A percentile compares a stretch with the other conserved stretches of the same genome.
These are phyloP conservation scores for Cucumis cinereus DNA, from an alignment of 306 rosid genomes.

Conservation along the genomic window DNA sequence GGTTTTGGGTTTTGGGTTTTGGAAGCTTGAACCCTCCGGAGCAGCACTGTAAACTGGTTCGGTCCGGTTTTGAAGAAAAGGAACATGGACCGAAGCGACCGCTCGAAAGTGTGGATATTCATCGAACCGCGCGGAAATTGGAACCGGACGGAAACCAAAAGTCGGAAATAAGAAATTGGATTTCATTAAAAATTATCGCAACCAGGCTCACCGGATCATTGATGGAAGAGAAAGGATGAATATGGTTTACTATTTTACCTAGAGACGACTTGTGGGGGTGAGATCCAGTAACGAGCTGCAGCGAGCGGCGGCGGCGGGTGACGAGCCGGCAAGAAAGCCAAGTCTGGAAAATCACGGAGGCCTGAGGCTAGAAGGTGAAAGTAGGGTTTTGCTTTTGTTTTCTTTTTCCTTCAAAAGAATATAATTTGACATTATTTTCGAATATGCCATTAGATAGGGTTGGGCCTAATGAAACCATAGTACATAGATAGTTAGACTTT, in stretches of 20 bases:
- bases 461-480: neutral
- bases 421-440: neutral
- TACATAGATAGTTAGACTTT: too few relatives aligned
- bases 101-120: neutral
- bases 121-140: neutral
- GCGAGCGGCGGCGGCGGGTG: neutral
- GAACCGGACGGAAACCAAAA: neutral
- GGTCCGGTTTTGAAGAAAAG: neutral
- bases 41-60: neutral
- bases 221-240: neutral
- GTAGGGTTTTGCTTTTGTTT: neutral
- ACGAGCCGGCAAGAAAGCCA: neutral
- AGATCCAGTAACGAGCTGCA: neutral
- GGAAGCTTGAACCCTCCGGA: neutral
- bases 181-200: neutral
- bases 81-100: neutral
- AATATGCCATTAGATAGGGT: neutral
- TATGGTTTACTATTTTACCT: neutral
- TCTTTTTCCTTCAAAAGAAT: neutral
- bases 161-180: neutral
- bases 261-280: neutral
- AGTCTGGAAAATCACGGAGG: neutral
- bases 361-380: neutral
- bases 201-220: neutral
- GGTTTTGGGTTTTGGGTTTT: neutral